These are phyloP conservation scores for Lactifluus subvellereus DNA, from an alignment of 768 basidiomycete genomes.

Conservation along the genomic window DNA sequence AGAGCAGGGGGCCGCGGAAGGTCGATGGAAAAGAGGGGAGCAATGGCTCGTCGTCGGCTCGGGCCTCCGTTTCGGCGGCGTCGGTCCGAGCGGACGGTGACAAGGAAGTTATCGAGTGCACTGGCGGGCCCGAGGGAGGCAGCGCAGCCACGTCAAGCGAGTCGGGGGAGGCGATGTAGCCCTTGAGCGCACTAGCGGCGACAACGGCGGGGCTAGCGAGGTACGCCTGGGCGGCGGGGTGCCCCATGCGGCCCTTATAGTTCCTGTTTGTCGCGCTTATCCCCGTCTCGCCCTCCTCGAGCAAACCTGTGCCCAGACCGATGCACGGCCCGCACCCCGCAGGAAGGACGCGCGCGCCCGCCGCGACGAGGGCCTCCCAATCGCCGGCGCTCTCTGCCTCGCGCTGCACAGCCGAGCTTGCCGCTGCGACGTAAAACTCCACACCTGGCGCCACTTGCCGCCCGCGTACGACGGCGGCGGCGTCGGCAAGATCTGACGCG, in stretches of 20 bases:
- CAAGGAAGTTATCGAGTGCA: slow-evolving; percentile 46
- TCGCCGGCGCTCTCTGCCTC: slow-evolving; percentile 82
- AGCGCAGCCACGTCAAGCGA: slow-evolving; percentile 49
- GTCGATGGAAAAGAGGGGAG: slow-evolving; percentile 75
- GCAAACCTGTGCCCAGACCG: slow-evolving; percentile 84
- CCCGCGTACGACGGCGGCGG: slow-evolving; percentile 83
- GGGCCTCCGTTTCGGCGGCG: slow-evolving; percentile 27
- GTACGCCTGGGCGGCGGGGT: slow-evolving; percentile 91
- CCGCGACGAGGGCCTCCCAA: slow-evolving; percentile 80
- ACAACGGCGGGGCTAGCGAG: slow-evolving; percentile 96
- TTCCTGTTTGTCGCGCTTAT: slow-evolving; percentile 99
- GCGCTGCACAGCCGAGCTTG: slow-evolving; percentile 84
- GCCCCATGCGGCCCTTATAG: slow-evolving; percentile 98
- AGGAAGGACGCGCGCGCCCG: slow-evolving; percentile 89
- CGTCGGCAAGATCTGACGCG: slow-evolving; percentile 88
- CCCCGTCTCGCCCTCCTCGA: slow-evolving; percentile 92
- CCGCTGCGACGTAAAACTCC: slow-evolving; percentile 96
- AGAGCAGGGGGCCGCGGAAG: slow-evolving; percentile 84
- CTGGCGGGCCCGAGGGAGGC: slow-evolving; percentile 48
- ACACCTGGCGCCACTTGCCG: slow-evolving; percentile 80
- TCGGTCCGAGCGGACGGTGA: slow-evolving; percentile 26
- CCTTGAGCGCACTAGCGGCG: slow-evolving; percentile 90
- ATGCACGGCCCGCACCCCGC: slow-evolving; percentile 99
- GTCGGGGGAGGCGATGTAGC: slow-evolving; percentile 82
- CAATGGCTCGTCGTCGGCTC: slow-evolving; percentile 49